Conservation (phyloP, 148 eudicot genomes). For the Rhododendron griersonianum region DNA sequence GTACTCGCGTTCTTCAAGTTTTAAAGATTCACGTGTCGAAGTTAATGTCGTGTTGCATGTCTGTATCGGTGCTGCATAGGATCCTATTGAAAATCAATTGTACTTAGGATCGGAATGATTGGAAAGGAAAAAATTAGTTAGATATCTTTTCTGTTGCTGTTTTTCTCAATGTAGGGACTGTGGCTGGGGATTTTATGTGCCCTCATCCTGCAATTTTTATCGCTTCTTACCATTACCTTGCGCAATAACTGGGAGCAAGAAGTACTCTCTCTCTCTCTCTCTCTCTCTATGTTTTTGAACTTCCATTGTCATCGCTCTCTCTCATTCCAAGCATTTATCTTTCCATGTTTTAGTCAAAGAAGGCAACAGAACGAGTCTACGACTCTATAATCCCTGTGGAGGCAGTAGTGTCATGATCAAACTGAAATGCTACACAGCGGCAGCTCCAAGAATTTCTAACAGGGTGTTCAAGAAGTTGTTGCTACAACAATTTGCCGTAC, state of each 20-base stretch:
- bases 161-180: conserved; percentile 47
- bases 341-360: conserved; percentile 40
- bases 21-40: too few relatives aligned
- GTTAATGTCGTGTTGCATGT: too few relatives aligned
- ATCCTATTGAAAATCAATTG: not conserved
- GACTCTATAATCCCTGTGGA: conserved; percentile 36
- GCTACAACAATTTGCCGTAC: not conserved
- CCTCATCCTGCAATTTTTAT: conserved; percentile 53
- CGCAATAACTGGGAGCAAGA: conserved; percentile 63
- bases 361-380: conserved; percentile 52
- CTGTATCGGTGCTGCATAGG: too few relatives aligned
- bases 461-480: not conserved
- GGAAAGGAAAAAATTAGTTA: too few relatives aligned
- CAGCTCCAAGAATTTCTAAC: not conserved
- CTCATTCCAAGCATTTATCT: not conserved
- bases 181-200: conserved; percentile 79
- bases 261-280: conserved; percentile 21
- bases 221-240: conserved; percentile 44
- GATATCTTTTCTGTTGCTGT: not conserved
- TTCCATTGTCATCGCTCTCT: not conserved
- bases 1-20: too few relatives aligned
- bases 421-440: not conserved
- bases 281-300: not conserved
- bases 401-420: conserved; percentile 28
- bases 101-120: too few relatives aligned